Base-by-base conservation (phyloP, 2,329 filamentous ascomycete genomes). In the Colletotrichum spinosum region DNA sequence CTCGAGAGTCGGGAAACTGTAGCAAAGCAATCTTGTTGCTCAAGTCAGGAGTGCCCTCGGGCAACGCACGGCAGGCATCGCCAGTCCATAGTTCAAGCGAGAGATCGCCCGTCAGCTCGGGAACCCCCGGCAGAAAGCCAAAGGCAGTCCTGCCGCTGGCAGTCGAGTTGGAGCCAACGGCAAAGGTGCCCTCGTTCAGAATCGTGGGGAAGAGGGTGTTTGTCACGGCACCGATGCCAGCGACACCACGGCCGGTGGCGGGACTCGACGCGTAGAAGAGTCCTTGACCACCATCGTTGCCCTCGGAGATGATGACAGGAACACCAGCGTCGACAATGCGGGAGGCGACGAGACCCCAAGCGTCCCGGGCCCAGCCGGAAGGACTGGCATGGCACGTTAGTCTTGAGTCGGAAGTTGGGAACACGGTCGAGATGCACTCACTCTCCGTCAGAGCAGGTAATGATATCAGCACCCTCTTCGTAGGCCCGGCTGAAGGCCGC, bases 401-500 rank as follows among this genome's bases (percentile, higher is more conserved):
- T 70, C 25, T 25, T 25, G 71, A 73, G 9, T 68, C 73, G 7
- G 66, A 65, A 60, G 54, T 7, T 69, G 65, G 37, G 73, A 73
- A 73, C 37, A 76, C 71, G n/a, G 2, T 13, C 4, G 4, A 1
- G 17, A 9, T 8, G n/a, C 1, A 58, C 54, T 11, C 61, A 57
- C n/a, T 70, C 66, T 39, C 73, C 74, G 5, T 73, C 60, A 2
- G 72, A 75, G 33, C 70, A 66, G 8, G 72, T 74, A 60, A 78
- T 77, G 55, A 78, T 72, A 17, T 77, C 72, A 42, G 70, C 72
- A 9, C 77, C 78, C n/a, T 80, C 80, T 53, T 81, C 77, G 41
- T 77, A 80, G 0, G 82, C 81, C 65, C 72, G 77, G 51, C 78
- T 78, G 67, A 80, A 80, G 8, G 78, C 80, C 6, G 74, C 73